phyloP scores from a whole-genome alignment of 2,329 filamentous ascomycete species.

The Diplocarpon rosae region DNA sequence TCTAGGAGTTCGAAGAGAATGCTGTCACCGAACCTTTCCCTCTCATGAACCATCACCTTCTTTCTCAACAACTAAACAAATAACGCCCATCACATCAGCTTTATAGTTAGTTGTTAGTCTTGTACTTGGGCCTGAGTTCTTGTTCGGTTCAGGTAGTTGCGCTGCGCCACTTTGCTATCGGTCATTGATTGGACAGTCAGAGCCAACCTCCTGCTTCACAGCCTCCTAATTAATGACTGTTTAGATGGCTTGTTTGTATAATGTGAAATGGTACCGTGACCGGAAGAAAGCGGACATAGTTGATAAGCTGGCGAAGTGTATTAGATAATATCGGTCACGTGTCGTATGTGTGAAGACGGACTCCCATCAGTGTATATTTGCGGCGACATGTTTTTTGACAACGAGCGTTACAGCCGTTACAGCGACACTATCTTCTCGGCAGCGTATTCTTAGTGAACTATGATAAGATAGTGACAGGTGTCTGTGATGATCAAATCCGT shows the following conservation, averaged over 20 bases:
- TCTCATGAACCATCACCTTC: slow-evolving; percentile 20
- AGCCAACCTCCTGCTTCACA: slow-evolving; percentile 3
- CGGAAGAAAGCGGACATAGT: not conserved
- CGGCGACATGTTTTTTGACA: no score
- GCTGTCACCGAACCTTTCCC: slow-evolving; percentile 14
- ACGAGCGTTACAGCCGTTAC: no score
- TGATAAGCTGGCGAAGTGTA: not conserved
- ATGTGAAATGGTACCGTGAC: not conserved
- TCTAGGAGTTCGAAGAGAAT: slow-evolving; percentile 9
- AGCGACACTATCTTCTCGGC: no score
- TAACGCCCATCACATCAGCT: slow-evolving; percentile 21
- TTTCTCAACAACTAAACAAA: slow-evolving; percentile 24
- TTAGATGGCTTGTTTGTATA: not conserved
- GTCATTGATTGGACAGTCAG: not conserved
- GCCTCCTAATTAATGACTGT: not conserved
- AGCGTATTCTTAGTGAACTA: no score
- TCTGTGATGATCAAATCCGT: no score
- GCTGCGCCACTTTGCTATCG: slow-evolving; percentile 5
- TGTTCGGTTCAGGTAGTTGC: slow-evolving; percentile 1
- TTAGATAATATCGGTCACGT: no score
- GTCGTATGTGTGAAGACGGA: no score
- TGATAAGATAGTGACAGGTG: no score
- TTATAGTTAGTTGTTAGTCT: not conserved
- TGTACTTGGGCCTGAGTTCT: not conserved
- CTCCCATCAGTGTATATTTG: no score